Percentiles rank a stretch among this genome's conserved stretches.
Conservation (phyloP, 768 basidiomycete species). For the Chlorophyllum brunneum region DNA sequence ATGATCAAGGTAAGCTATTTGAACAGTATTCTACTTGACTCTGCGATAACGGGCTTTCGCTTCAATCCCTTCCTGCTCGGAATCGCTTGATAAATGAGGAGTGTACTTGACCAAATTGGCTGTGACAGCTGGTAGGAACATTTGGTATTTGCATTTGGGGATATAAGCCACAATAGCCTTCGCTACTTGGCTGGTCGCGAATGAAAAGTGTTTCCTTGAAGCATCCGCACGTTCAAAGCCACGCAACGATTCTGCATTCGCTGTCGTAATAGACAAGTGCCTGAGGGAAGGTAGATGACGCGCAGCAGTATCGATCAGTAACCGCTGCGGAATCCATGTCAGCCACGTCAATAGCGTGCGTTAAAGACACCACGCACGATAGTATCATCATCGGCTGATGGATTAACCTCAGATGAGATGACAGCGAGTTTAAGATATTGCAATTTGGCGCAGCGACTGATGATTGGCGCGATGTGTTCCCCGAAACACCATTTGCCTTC, state of each 20-base stretch:
- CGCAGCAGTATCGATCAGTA: not conserved
- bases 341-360: not conserved
- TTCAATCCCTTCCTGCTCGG: not conserved
- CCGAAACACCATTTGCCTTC: conserved; percentile 10
- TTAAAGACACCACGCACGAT: not conserved
- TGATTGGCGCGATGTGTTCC: conserved; percentile 2
- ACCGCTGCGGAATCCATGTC: not conserved
- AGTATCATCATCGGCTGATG: not conserved
- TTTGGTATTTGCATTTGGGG: not conserved
- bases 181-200: not conserved
- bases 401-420: conserved; percentile 7
- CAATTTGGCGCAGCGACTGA: not conserved
- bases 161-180: not conserved
- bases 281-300: not conserved
- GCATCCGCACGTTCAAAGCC: not conserved
- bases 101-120: conserved; percentile 2
- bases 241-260: conserved; percentile 5
- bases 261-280: conserved; percentile 1
- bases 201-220: conserved; percentile 7
- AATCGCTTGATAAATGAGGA: too few relatives aligned
- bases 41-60: not conserved
- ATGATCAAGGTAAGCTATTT: not conserved
- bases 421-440: conserved; percentile 6
- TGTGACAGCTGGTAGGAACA: not conserved
- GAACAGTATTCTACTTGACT: not conserved